Percentiles rank a stretch among this genome's conserved stretches.
These are phyloP conservation scores for Erodium moschatum DNA, from an alignment of 441 rosid species.

Conservation along the genomic window DNA sequence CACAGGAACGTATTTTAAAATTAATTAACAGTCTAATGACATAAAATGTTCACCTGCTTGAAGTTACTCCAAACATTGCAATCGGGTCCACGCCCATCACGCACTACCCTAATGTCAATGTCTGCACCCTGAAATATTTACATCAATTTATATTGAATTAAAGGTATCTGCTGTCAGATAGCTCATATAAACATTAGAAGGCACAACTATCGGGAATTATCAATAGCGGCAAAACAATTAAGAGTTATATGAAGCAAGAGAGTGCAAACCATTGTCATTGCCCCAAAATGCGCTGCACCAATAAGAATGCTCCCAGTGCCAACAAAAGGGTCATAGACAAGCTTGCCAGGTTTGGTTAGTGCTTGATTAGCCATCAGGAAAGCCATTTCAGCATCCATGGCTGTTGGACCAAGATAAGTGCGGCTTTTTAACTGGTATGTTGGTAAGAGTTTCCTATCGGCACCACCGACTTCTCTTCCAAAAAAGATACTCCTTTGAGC, in stretches of 20 bases:
- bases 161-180: slow-evolving; percentile 12
- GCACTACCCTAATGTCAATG: slow-evolving; percentile 87
- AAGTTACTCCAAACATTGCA: slow-evolving; percentile 97
- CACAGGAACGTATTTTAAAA: neutral
- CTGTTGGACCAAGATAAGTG: slow-evolving; percentile 90
- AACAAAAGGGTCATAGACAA: slow-evolving; percentile 88
- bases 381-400: slow-evolving; percentile 99
- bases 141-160: slow-evolving; percentile 17
- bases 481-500: slow-evolving; percentile 61
- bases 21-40: neutral
- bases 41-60: slow-evolving; percentile 58
- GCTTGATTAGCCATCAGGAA: slow-evolving; percentile 97
- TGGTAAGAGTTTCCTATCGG: slow-evolving; percentile 82
- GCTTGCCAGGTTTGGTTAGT: slow-evolving; percentile 60
- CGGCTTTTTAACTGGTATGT: slow-evolving; percentile 85
- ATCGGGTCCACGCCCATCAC: slow-evolving; percentile 93
- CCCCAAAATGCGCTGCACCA: slow-evolving; percentile 89
- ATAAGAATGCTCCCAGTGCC: slow-evolving; percentile 95
- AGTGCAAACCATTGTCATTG: slow-evolving; percentile 73
- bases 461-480: slow-evolving; percentile 83
- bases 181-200: slow-evolving; percentile 13
- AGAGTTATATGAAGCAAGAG: slow-evolving; percentile 13
- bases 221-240: slow-evolving; percentile 4
- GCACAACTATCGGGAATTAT: neutral
- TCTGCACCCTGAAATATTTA: slow-evolving; percentile 73